Evolutionary conservation across 148 eudicot genomes (phyloP).

Genomic region (Silene conica): DNA sequence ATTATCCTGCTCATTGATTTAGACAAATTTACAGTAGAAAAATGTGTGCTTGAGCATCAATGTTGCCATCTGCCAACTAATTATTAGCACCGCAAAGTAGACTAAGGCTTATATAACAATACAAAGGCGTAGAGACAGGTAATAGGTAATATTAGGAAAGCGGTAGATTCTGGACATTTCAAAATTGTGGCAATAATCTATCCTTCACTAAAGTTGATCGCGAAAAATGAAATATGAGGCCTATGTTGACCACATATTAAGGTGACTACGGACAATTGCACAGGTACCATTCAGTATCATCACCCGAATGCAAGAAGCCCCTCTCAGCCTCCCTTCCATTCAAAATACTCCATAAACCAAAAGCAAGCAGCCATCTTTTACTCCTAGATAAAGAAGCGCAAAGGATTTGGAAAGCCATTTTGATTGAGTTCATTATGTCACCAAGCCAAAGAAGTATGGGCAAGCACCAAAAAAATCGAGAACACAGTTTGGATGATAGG

Average conservation of each 20-base stretch:
- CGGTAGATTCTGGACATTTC: background rate
- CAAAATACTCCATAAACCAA: background rate
- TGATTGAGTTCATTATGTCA: conserved; percentile 1
- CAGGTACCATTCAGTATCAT: background rate
- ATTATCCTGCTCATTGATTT: background rate
- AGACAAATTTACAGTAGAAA: background rate
- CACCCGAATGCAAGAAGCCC: background rate
- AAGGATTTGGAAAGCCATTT: background rate
- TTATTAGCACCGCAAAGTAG: background rate
- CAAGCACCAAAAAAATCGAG: background rate
- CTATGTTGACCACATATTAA: background rate
- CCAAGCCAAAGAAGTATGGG: background rate
- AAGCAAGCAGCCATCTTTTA: background rate
- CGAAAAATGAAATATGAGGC: background rate
- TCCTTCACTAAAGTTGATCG: background rate
- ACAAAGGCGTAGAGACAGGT: background rate
- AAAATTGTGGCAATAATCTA: background rate
- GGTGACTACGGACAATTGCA: background rate
- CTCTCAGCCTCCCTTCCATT: background rate
- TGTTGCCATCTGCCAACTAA: background rate
- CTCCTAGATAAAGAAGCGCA: conserved; percentile 1
- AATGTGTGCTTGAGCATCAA: background rate
- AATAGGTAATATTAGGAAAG: too few relatives aligned
- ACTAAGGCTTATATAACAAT: background rate
- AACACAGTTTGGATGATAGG: background rate